These are phyloP conservation scores for Aspergillus quadricinctus DNA, from an alignment of 2,329 filamentous ascomycete species.

Conservation along the genomic window DNA sequence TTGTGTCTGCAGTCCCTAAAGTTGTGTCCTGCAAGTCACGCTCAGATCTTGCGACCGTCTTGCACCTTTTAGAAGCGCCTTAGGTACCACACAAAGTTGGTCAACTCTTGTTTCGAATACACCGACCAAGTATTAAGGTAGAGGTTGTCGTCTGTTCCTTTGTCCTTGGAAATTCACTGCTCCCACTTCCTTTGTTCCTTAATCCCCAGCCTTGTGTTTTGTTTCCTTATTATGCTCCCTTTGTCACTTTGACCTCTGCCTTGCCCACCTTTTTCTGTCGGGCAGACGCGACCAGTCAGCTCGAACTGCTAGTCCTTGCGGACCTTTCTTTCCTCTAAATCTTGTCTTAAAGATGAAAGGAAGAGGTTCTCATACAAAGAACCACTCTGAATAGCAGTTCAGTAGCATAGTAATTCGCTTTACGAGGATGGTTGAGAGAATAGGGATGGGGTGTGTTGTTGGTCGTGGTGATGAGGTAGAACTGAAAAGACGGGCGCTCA, in stretches of 20 bases:
- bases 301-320: slow-evolving; percentile 15
- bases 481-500: slow-evolving; percentile 14
- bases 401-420: slow-evolving; percentile 38
- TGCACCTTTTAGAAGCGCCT: slow-evolving; percentile 6
- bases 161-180: slow-evolving; percentile 1
- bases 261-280: not conserved
- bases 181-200: slow-evolving; percentile 2
- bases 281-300: slow-evolving; percentile 8
- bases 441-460: slow-evolving; percentile 10
- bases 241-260: not conserved
- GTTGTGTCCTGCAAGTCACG: slow-evolving; percentile 14
- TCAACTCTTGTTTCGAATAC: slow-evolving; percentile 19
- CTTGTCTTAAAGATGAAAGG: slow-evolving; percentile 27
- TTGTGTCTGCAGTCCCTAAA: not conserved
- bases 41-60: slow-evolving; percentile 5
- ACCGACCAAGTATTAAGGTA: slow-evolving; percentile 16
- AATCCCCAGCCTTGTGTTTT: slow-evolving; percentile 5
- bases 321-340: slow-evolving; percentile 17
- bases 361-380: slow-evolving; percentile 33
- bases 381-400: slow-evolving; percentile 27
- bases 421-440: slow-evolving; percentile 28
- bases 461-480: slow-evolving; percentile 18
- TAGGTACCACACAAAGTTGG: slow-evolving; percentile 11
- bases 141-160: not conserved
- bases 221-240: not conserved